Percentiles rank a stretch among this genome's conserved stretches.
These are phyloP conservation scores for Aspergillus sparsus DNA, from an alignment of 495 filamentous ascomycete genomes.

Conservation along the genomic window DNA sequence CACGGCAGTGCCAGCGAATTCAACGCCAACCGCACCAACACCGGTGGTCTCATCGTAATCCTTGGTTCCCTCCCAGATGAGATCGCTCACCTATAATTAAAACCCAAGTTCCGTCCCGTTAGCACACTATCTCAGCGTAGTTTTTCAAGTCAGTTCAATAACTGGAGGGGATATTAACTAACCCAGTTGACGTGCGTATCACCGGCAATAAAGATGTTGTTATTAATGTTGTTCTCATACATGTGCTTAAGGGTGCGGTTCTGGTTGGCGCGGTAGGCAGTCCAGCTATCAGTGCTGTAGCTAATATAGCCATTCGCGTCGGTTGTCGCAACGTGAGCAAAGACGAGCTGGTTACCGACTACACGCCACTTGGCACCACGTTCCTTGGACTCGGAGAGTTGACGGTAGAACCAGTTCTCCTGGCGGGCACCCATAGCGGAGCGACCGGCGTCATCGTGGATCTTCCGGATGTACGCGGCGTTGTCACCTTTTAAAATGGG, in stretches of 20 bases:
- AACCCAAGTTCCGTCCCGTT: too few species aligned
- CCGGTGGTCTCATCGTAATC: slow-evolving; percentile 59
- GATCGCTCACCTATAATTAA: slow-evolving; percentile 54
- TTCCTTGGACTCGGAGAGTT: slow-evolving; percentile 48
- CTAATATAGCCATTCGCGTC: slow-evolving; percentile 12
- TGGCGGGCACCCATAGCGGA: slow-evolving; percentile 65
- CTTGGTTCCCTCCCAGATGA: slow-evolving; percentile 61
- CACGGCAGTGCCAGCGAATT: slow-evolving; percentile 67
- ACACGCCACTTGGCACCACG: slow-evolving; percentile 58
- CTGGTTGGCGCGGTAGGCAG: slow-evolving; percentile 63
- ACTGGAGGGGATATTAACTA: background rate
- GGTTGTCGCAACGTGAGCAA: slow-evolving; percentile 30
- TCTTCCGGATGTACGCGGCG: slow-evolving; percentile 53
- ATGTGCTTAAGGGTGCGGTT: slow-evolving; percentile 62
- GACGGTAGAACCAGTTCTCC: slow-evolving; percentile 68
- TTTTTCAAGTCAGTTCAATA: background rate
- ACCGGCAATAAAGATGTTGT: slow-evolving; percentile 67
- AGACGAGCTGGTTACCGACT: slow-evolving; percentile 65
- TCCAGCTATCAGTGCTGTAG: slow-evolving; percentile 32
- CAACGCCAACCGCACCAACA: slow-evolving; percentile 60
- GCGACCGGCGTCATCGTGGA: slow-evolving; percentile 58
- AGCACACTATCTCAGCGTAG: too few species aligned
- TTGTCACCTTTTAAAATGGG: slow-evolving; percentile 41
- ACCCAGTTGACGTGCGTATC: slow-evolving; percentile 62
- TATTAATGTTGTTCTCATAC: slow-evolving; percentile 61